Conservation (phyloP, 768 basidiomycete genomes). For the Boletellus sp. region DNA sequence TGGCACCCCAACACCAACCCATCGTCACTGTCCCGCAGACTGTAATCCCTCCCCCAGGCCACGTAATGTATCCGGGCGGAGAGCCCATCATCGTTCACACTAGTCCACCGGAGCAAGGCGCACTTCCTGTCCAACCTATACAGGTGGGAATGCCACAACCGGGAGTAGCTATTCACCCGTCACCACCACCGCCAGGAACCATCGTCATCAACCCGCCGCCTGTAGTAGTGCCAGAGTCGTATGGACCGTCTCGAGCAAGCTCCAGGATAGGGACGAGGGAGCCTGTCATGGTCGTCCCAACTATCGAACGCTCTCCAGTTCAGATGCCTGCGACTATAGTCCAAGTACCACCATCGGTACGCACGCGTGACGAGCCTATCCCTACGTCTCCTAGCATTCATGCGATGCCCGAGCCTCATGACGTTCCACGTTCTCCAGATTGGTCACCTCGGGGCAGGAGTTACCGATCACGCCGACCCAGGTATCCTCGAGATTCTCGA, state of each 20-base stretch:
- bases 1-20: constrained; percentile 11
- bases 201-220: constrained; percentile 21
- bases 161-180: neutral
- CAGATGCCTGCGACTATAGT: constrained; percentile 17
- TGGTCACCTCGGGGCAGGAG: neutral
- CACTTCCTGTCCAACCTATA: constrained; percentile 1
- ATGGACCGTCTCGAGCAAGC: constrained; percentile 11
- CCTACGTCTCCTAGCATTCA: constrained; percentile 26
- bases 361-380: constrained; percentile 6
- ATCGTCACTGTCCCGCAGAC: constrained; percentile 15
- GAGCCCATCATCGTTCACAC: constrained; percentile 4
- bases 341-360: constrained; percentile 9
- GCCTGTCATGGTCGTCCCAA: constrained; percentile 15
- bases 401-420: constrained; percentile 15
- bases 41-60: constrained; percentile 22
- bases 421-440: constrained; percentile 5
- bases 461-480: neutral
- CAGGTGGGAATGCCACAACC: neutral
- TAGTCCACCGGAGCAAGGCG: constrained; percentile 4
- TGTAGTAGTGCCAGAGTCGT: constrained; percentile 3
- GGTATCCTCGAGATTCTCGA: constrained; percentile 18
- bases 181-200: neutral
- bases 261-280: constrained; percentile 16
- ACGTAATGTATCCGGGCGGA: constrained; percentile 1
- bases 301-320: constrained; percentile 21